phyloP scores from a whole-genome alignment of 2,329 filamentous ascomycete genomes.

The Monilinia fructigena region DNA sequence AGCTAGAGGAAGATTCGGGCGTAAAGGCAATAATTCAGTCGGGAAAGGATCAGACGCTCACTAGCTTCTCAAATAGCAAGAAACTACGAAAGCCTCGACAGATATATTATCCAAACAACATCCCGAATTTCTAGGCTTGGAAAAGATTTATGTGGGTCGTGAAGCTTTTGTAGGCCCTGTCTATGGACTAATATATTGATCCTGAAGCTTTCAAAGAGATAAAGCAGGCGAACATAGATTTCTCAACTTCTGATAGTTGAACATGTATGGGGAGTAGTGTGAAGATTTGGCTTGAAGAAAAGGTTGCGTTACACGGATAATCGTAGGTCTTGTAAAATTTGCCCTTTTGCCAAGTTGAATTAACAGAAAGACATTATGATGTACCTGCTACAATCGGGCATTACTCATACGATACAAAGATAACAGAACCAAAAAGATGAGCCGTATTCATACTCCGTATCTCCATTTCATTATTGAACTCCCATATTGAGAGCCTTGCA shows the following conservation, averaged over 20 bases:
- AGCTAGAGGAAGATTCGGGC: background rate
- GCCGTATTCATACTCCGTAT: constrained; percentile 9
- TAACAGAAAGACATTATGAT: background rate
- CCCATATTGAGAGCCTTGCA: background rate
- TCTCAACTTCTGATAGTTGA: background rate
- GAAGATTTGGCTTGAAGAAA: background rate
- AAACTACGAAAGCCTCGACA: background rate
- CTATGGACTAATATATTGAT: background rate
- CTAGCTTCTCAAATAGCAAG: background rate
- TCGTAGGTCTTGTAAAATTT: background rate
- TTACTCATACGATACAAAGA: background rate
- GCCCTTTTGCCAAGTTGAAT: background rate
- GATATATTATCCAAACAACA: background rate
- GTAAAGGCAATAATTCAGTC: background rate
- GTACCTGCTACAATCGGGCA: background rate
- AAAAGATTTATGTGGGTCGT: background rate
- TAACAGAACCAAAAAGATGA: background rate
- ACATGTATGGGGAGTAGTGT: background rate
- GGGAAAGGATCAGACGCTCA: background rate
- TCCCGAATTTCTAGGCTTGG: background rate
- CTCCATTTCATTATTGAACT: constrained; percentile 4
- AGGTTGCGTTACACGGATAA: background rate
- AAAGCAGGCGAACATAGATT: background rate
- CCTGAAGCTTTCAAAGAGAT: background rate
- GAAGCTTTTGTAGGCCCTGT: background rate